These are phyloP conservation scores for Royoungia palumana DNA, from an alignment of 768 basidiomycete species.

Conservation along the genomic window DNA sequence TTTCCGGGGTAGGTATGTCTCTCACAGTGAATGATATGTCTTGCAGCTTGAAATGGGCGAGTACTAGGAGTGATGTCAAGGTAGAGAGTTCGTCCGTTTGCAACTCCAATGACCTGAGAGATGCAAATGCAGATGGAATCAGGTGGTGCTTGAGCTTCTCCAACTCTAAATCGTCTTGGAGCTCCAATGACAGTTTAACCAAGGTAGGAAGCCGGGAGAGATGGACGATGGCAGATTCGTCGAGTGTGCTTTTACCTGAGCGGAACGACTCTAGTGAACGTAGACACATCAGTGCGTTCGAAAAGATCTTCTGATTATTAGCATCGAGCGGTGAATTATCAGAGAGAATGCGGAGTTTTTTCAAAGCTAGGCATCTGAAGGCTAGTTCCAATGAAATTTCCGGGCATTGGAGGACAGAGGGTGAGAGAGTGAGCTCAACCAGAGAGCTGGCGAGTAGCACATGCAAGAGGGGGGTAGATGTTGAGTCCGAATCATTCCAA, in stretches of 20 bases:
- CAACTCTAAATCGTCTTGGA: constrained; percentile 12
- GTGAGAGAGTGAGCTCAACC: constrained; percentile 9
- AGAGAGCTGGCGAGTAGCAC: constrained; percentile 22
- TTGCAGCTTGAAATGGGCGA: constrained; percentile 13
- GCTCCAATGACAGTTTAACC: constrained; percentile 11
- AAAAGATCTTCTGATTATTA: constrained; percentile 16
- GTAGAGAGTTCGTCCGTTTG: constrained; percentile 3
- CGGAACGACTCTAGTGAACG: too few relatives aligned
- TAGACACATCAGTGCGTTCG: neutral
- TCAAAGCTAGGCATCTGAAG: constrained; percentile 22
- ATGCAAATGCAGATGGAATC: constrained; percentile 14
- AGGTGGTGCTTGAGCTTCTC: constrained; percentile 12
- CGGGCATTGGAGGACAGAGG: constrained; percentile 6
- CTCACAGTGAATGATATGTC: constrained; percentile 15
- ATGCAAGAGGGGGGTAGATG: constrained; percentile 18
- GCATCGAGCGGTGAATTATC: too few relatives aligned
- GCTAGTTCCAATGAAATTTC: constrained; percentile 17
- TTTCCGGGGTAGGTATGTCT: constrained; percentile 11
- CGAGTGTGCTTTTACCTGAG: too few relatives aligned
- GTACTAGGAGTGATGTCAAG: constrained; percentile 20
- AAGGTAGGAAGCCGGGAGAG: constrained; percentile 21
- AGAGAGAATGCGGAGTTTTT: constrained; percentile 2
- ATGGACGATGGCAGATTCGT: neutral
- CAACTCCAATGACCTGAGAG: constrained; percentile 6
- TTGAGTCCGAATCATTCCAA: constrained; percentile 14